Percentiles rank a stretch among this genome's conserved stretches.
These are phyloP conservation scores for Heracleum sosnowskyi DNA, from an alignment of 129 eudicot species.

Conservation along the genomic window DNA sequence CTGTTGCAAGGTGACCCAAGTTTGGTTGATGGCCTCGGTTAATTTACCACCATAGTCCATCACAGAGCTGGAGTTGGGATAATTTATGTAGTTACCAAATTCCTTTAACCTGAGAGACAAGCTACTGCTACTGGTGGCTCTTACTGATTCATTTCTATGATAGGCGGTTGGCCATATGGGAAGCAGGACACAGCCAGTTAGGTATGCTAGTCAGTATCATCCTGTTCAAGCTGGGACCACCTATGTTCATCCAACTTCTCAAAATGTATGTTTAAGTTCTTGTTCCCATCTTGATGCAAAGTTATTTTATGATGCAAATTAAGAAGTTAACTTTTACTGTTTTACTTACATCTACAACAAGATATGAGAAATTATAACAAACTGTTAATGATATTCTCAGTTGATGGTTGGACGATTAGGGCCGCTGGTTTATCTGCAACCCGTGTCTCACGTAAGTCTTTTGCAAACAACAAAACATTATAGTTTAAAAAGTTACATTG, in stretches of 20 bases:
- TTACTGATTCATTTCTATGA: slow-evolving; percentile 19
- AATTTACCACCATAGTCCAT: background rate
- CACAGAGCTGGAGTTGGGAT: background rate
- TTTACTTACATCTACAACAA: slow-evolving; percentile 5
- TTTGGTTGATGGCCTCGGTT: background rate
- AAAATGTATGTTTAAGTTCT: slow-evolving; percentile 44
- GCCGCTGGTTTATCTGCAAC: slow-evolving; percentile 72
- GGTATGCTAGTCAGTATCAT: slow-evolving; percentile 50
- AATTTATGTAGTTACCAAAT: background rate
- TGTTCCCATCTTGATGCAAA: background rate
- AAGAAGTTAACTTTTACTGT: background rate
- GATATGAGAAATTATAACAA: background rate
- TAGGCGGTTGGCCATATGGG: slow-evolving; percentile 64
- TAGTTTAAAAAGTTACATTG: background rate
- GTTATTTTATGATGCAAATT: background rate
- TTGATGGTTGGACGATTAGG: slow-evolving; percentile 68
- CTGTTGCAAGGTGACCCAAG: background rate
- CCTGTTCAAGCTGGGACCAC: slow-evolving; percentile 61
- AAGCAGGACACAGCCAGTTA: slow-evolving; percentile 52
- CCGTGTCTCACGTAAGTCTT: slow-evolving; percentile 70
- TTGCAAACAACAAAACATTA: background rate
- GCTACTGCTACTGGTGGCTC: background rate
- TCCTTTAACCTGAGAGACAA: background rate
- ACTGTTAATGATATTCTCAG: slow-evolving; percentile 30
- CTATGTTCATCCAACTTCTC: slow-evolving; percentile 54